Evolutionary conservation across 2,329 filamentous ascomycete genomes (phyloP), one percentile per base, ranked within the genome.

Genomic region (Pyricularia grisea): DNA sequence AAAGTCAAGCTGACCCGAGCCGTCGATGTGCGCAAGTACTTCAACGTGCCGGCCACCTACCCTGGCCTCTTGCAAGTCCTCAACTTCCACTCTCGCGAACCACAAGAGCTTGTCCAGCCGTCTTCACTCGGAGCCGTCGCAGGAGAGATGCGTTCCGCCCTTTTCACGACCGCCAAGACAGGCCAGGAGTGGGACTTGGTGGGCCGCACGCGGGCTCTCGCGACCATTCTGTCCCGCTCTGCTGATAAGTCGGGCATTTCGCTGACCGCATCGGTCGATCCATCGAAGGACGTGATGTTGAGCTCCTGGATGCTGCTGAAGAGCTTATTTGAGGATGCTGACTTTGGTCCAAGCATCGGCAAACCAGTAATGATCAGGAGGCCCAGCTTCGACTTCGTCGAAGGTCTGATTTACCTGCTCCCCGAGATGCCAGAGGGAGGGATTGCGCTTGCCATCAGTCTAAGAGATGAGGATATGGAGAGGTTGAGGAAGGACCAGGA

Each of bases 221-320:
- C 80, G 0, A 85, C 82, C 1, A 75, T 77, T 36, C 71, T 84
- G 3, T 58, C 74, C 0, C 72, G 73, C 7, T 70, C 74, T 2
- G 68, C 74, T 0, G 81, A 83, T 68, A 82, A 81, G 69, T 74
- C 70, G 0, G 70, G 61, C 0, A 71, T 80, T n/a, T 76, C 76
- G 0, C 71, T 82, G 3, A 78, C 76, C 1, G 78, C 78, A 0
- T 74, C 72, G 4, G 68, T 82, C 2, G 77, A 83, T 33, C 71
- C 77, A 0, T 74, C 79, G 0, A 74, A 73, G 0, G 83, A 86
- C 58, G 74, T 87, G 3, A 81, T 83, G 78, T 70, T 88, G 6
- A 87, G 83, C 69, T 87, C 84, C 0, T 88, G 85, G 85, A 79
- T 80, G 0, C 83, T 83, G 67, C 73, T 84, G 2, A 74, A 79